Evolutionary conservation across 495 filamentous ascomycete species (phyloP), one percentile per base, ranked within the genome.

Genomic region (Xylaria sp.): DNA sequence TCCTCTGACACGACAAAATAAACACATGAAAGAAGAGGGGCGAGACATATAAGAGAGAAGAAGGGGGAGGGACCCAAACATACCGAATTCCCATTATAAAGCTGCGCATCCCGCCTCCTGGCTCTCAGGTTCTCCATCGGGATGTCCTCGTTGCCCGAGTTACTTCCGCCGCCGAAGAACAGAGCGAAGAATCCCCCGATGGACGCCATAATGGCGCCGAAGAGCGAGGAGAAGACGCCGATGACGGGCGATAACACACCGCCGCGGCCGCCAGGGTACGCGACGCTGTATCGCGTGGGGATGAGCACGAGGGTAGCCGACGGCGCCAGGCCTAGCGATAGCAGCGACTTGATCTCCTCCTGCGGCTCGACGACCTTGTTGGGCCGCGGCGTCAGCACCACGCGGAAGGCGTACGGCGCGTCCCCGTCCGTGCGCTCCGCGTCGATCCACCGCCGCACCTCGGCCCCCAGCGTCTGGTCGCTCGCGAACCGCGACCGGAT

Each of bases 81-180:
- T 84, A 95, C 92, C 78, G 93, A 92, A 75, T 97, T 97, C 5
- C 94, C 94, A 79, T 97, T 97, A 77, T 97, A 97, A 46, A 94
- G 88, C 74, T 95, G 89, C 29, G 85, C 84, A 69, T 90, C 74
- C 84, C 86, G 59, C 78, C 70, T 68, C 24, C 52, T 64, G 2
- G 63, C 35, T 1, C 65, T 61, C 62, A 67, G 61, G 52, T 67
- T 75, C 31, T 63, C 46, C 68, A 70, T 64, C 21, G 55, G 71
- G 29, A 67, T 70, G 1, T 70, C 68, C 3, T 72, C 72, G 5
- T 48, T 5, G 33, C 40, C 44, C 33, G 62, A 4, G 17, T 44
- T 5, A 53, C 72, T 37, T 67, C 75, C 11, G 24, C 80, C 85
- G 21, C 57, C 68, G 0, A 76, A 75, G n/a, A 84, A 73, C 68